Base-by-base conservation (phyloP, 2,329 filamentous ascomycete species). In the Fusarium pininemorale region DNA sequence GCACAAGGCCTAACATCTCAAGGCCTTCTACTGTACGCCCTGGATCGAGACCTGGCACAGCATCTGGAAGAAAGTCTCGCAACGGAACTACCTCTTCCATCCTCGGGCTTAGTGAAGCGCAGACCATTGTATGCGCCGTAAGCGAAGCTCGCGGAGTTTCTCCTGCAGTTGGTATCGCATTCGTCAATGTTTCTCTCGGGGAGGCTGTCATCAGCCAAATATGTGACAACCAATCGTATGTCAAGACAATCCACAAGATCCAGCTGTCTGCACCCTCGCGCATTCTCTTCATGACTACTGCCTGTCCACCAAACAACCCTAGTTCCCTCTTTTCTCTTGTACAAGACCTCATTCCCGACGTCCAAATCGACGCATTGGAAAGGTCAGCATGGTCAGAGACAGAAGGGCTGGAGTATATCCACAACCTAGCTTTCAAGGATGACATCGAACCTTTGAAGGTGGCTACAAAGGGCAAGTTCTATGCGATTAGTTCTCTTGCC, bases 151-250 rank as follows among this genome's bases (percentile, higher is more conserved):
- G 95, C n/a, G 94, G 94, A 10, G 89, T 98, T 9, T 92, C 93
- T 28, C 94, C 95, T 0, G 93, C 91, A 0, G 92, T 98, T 5
- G 95, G 96, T 2, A 86, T 98, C 45, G 94, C 94, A 6, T 95
- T 98, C 79, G 87, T 98, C 79, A 97, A 98, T 78, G 86, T 97
- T 7, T 92, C 94, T 47, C 95, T 94, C 6, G 93, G 93, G 44
- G 94, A 98, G 82, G 93, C 91, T 22, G 90, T 95, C 35, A 87
- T 98, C 44, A 97, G 94, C 79, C 94, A 98, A 79, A 96, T 98
- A 73, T 95, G 93, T 79, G 96, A 98, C 81, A 97, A 92, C 64
- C 95, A 98, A 80, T 97, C 95, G 39, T 98, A 97, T 80, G 91
- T 95, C 65, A 92, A 92, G 79, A 97, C 95, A 0, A 86, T 97